Conservation (phyloP, 352 stramenopile genomes). For the Phytopythium ostracodes region DNA sequence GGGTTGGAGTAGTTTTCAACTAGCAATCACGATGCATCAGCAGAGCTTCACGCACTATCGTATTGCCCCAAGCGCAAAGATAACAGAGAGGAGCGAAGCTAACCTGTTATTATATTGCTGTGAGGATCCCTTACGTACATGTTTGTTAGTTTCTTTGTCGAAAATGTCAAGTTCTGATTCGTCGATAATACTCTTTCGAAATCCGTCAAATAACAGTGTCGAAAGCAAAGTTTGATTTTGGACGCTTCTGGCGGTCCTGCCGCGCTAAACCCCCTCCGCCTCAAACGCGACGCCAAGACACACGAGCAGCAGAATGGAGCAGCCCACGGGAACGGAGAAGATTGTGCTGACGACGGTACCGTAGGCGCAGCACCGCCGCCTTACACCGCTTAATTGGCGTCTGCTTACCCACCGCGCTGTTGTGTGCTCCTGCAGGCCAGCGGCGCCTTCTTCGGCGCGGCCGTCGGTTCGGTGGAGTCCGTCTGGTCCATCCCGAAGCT, state of each 20-base stretch:
- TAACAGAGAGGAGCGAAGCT: slow-evolving; percentile 1
- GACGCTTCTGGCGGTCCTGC: slow-evolving; percentile 7
- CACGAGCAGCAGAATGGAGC: slow-evolving; percentile 45
- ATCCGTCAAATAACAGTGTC: not conserved
- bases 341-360: slow-evolving; percentile 68
- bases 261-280: not conserved
- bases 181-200: slow-evolving; percentile 3
- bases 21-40: slow-evolving; percentile 94
- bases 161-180: not conserved
- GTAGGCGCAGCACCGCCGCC: not conserved
- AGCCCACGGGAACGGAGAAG: slow-evolving; percentile 66
- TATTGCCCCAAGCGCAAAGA: slow-evolving; percentile 94
- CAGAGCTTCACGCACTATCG: slow-evolving; percentile 91
- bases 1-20: slow-evolving; percentile 94
- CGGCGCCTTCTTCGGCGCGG: slow-evolving; percentile 74
- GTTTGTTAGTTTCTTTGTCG: not conserved
- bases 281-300: slow-evolving; percentile 13
- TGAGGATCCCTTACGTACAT: slow-evolving; percentile 24
- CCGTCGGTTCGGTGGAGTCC: slow-evolving; percentile 73
- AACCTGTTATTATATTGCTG: slow-evolving; percentile 12
- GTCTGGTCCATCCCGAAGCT: slow-evolving; percentile 88
- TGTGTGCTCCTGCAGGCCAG: slow-evolving; percentile 32
- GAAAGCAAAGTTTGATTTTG: slow-evolving; percentile 1
- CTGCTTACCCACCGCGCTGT: not conserved
- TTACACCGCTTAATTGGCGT: not conserved